phyloP scores from a whole-genome alignment of 2,329 filamentous ascomycete species.

The Scolecobasidium constrictum region DNA sequence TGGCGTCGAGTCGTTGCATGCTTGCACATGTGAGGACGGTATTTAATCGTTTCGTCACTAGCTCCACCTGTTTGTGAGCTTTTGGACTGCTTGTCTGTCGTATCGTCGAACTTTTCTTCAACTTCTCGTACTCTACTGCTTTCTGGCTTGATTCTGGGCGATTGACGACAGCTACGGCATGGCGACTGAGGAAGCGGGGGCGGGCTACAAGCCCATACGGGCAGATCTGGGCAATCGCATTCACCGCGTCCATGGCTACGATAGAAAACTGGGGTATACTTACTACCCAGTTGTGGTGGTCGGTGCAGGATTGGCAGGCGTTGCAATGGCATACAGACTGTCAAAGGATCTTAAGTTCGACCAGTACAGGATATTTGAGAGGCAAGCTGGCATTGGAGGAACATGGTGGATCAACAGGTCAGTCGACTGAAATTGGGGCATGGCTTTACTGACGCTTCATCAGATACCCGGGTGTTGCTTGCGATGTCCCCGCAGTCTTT shows the following conservation, averaged over 20 bases:
- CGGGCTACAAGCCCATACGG: not conserved
- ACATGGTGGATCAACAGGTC: constrained; percentile 54
- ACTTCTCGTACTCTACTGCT: too few relatives aligned
- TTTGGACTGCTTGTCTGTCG: too few relatives aligned
- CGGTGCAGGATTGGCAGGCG: constrained; percentile 51
- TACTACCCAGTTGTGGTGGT: constrained; percentile 44
- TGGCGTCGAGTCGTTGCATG: too few relatives aligned
- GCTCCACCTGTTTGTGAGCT: too few relatives aligned
- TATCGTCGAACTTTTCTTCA: too few relatives aligned
- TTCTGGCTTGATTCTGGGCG: too few relatives aligned
- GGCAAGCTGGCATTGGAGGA: constrained; percentile 46
- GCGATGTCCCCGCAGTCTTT: constrained; percentile 45
- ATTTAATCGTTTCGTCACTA: too few relatives aligned
- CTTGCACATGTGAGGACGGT: too few relatives aligned
- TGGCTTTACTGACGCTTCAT: not conserved
- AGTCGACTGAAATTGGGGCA: constrained; percentile 25
- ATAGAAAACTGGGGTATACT: constrained; percentile 25
- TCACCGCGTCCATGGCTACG: constrained; percentile 25
- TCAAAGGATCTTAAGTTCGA: constrained; percentile 46
- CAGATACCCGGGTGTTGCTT: constrained; percentile 30
- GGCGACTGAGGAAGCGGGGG: not conserved
- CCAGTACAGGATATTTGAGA: constrained; percentile 51
- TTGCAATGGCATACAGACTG: constrained; percentile 49
- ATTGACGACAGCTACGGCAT: too few relatives aligned
- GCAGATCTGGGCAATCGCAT: constrained; percentile 19